phyloP scores from a whole-genome alignment of 179 eudicot species.

The Drosera spatulata region DNA sequence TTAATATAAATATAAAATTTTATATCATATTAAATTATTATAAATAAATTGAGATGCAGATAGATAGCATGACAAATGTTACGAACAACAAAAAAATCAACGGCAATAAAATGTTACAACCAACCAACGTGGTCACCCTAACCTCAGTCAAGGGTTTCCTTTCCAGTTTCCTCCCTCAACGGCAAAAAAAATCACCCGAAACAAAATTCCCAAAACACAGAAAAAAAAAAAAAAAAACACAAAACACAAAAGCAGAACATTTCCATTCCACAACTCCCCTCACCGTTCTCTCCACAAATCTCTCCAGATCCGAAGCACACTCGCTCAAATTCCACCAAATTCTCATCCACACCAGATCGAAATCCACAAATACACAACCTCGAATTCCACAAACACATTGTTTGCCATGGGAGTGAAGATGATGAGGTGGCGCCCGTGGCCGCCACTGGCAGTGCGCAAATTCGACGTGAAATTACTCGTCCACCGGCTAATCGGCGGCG shows the following conservation, averaged over 20 bases:
- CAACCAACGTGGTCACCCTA: no score
- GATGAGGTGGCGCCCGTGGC: slow-evolving; percentile 94
- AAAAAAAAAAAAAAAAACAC: background rate
- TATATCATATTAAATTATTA: no score
- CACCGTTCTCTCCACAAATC: background rate
- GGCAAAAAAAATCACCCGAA: background rate
- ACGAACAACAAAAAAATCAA: no score
- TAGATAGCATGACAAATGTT: no score
- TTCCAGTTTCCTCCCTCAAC: no score
- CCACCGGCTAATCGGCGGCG: slow-evolving; percentile 28
- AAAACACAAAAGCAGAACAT: background rate
- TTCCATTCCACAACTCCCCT: background rate
- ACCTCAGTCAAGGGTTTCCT: no score
- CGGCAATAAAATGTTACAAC: no score
- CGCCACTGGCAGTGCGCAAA: slow-evolving; percentile 54
- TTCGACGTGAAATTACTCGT: slow-evolving; percentile 52
- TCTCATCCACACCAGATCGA: background rate
- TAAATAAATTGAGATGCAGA: no score
- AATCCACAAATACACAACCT: background rate
- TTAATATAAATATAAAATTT: no score
- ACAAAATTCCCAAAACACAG: background rate
- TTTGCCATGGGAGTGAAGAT: slow-evolving; percentile 65
- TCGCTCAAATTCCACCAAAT: background rate
- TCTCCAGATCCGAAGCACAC: slow-evolving; percentile 1
- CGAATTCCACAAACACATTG: background rate